Conservation (phyloP, 2,329 filamentous ascomycete genomes). For the Neurospora sp. region DNA sequence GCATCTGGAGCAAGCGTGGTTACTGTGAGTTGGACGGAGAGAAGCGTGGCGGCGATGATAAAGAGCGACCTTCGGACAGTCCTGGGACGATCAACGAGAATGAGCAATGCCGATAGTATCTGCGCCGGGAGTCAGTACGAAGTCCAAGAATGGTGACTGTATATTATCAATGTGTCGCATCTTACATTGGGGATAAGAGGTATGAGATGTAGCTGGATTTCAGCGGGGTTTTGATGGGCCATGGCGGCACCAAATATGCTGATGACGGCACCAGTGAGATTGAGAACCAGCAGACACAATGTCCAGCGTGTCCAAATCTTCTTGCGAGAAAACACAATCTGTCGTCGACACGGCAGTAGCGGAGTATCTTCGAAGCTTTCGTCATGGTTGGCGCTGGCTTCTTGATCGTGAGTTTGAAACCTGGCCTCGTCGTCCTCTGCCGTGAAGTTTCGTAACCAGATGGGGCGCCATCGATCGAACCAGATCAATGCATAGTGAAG, state of each 20-base stretch:
- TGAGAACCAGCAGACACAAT: conserved; percentile 24
- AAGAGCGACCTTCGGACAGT: conserved; percentile 20
- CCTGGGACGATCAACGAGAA: conserved; percentile 22
- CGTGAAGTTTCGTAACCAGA: conserved; percentile 26
- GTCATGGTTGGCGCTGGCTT: background rate
- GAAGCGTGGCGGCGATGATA: conserved; percentile 21
- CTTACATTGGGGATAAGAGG: conserved; percentile 29
- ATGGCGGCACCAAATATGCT: conserved; percentile 25
- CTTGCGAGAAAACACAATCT: background rate
- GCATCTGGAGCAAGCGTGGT: conserved; percentile 25
- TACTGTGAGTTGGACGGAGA: conserved; percentile 23
- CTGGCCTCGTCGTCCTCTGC: conserved; percentile 14
- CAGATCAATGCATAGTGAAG: conserved; percentile 24
- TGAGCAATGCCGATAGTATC: conserved; percentile 17
- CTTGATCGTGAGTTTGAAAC: background rate
- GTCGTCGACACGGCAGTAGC: background rate
- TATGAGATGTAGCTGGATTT: conserved; percentile 22
- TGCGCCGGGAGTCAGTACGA: conserved; percentile 1
- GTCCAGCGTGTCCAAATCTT: conserved; percentile 21
- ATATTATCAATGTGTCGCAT: background rate
- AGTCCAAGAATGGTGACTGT: background rate
- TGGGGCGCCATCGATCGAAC: conserved; percentile 20
- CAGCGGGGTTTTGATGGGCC: background rate
- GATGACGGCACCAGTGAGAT: conserved; percentile 10
- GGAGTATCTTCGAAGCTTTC: background rate